Base-by-base conservation (phyloP, 1,284 basidiomycete genomes). In the Mycena sp. region DNA sequence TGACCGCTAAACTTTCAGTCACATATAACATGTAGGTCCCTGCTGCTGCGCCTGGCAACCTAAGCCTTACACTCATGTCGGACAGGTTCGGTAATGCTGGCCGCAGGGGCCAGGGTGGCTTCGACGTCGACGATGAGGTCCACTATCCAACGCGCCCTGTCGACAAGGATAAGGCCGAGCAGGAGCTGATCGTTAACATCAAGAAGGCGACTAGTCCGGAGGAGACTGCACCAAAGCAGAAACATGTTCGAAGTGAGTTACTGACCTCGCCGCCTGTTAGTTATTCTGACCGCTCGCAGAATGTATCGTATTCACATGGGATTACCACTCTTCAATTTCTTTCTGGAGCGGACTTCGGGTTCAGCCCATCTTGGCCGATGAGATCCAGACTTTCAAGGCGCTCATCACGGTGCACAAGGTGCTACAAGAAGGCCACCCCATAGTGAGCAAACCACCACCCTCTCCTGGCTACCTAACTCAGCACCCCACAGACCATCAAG, bases 271-370 rank as follows among this genome's bases (percentile, higher is more conserved):
- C 45, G 53, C 45, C 51, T 43, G 32, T 16, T 38, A 29, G 57
- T 50, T 29, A 44, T 44, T 32, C 63, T 52, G 26, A 53, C 43
- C 21, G n/a, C 61, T 55, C 23, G 16, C 75, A 98, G 96, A 97
- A 82, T 95, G 93, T 71, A 97, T 98, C 75, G 94, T 98, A 32
- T 98, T 96, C 78, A 98, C 96, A 16, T 98, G 96, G 96, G 96
- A 98, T 77, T 98, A 98, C 74, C 95, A 97, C 74, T 93, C 94
- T n/a, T 97, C 95, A 38, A 89, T 94, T 71, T 96, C 95, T 7
- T 96, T 98, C 74, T 98, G 96, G 96, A 95, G 93, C 70, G 95
- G 94, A 26, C 84, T 98, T 16, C 86, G 96, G 46, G 96, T 98
- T 4, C 95, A 97, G 71, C 96, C 96, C 37, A 97, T 98, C 71